A percentile compares a stretch with the other conserved stretches of the same genome.
Evolutionary conservation across 2,329 filamentous ascomycete genomes (phyloP).

Genomic region (Xylariaceae sp.): DNA sequence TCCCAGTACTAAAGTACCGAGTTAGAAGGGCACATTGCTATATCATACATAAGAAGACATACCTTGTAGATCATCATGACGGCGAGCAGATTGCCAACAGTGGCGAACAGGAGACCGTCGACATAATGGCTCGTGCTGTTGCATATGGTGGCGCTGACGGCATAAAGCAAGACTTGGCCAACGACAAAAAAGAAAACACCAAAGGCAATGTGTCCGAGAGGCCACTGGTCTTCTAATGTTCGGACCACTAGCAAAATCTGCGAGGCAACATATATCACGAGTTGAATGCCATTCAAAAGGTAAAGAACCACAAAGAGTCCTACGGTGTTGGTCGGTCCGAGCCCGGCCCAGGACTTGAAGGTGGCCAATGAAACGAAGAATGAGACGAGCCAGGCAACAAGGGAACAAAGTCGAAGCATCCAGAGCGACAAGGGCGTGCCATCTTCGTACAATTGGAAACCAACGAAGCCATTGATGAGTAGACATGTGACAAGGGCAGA

Average conservation of each 20-base stretch:
- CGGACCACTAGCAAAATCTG: slow-evolving; percentile 84
- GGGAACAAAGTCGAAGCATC: slow-evolving; percentile 76
- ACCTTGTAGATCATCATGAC: slow-evolving; percentile 99
- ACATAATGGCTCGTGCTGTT: slow-evolving; percentile 82
- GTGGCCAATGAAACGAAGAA: slow-evolving; percentile 86
- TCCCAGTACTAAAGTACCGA: slow-evolving; percentile 77
- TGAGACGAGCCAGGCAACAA: slow-evolving; percentile 78
- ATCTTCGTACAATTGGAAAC: slow-evolving; percentile 97
- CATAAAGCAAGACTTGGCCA: slow-evolving; percentile 90
- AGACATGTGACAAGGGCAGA: slow-evolving; percentile 86
- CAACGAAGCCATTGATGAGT: slow-evolving; percentile 95
- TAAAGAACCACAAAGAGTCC: slow-evolving; percentile 91
- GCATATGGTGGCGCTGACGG: slow-evolving; percentile 82
- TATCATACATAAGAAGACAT: slow-evolving; percentile 23
- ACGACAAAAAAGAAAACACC: slow-evolving; percentile 87
- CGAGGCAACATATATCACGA: slow-evolving; percentile 80
- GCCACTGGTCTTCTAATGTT: slow-evolving; percentile 93
- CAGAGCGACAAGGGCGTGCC: slow-evolving; percentile 90
- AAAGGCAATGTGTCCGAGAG: slow-evolving; percentile 84
- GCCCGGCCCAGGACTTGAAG: slow-evolving; percentile 85
- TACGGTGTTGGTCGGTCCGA: slow-evolving; percentile 79
- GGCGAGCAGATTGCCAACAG: slow-evolving; percentile 84
- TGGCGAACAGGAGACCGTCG: slow-evolving; percentile 91
- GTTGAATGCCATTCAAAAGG: slow-evolving; percentile 79
- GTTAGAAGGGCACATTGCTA: slow-evolving; percentile 30